phyloP scores from a whole-genome alignment of 345 rosid species.

The Erysimum cheiranthoides region DNA sequence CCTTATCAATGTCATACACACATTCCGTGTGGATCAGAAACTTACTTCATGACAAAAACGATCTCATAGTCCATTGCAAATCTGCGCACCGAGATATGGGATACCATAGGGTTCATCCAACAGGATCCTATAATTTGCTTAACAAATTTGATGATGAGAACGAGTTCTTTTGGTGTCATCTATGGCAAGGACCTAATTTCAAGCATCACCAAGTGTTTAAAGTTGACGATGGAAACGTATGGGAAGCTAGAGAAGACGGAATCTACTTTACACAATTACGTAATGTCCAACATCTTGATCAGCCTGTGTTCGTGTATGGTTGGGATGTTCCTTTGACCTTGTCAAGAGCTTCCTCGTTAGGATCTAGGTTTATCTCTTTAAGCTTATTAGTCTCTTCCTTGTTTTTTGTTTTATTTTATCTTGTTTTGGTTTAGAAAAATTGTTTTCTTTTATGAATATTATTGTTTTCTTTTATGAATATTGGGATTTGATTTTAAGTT shows the following conservation, averaged over 20 bases:
- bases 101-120: conserved; percentile 33
- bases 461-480: too few relatives aligned
- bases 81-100: background rate
- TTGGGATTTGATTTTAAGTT: too few relatives aligned
- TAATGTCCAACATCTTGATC: background rate
- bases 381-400: conserved; percentile 20
- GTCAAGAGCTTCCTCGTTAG: conserved; percentile 24
- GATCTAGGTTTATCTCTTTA: conserved; percentile 3
- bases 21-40: background rate
- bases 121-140: conserved; percentile 7
- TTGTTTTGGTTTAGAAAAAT: background rate
- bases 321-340: conserved; percentile 12
- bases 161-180: background rate
- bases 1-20: background rate
- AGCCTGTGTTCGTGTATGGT: background rate
- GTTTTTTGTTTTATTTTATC: background rate
- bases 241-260: conserved; percentile 37
- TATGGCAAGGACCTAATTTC: conserved; percentile 30
- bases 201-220: conserved; percentile 26
- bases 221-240: background rate
- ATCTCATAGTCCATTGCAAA: conserved; percentile 24
- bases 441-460: background rate
- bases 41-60: background rate
- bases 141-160: background rate
- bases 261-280: background rate